A percentile compares a stretch with the other conserved stretches of the same genome.
Evolutionary conservation across 129 eudicot species (phyloP).

Genomic region (Saposhnikovia divaricata): DNA sequence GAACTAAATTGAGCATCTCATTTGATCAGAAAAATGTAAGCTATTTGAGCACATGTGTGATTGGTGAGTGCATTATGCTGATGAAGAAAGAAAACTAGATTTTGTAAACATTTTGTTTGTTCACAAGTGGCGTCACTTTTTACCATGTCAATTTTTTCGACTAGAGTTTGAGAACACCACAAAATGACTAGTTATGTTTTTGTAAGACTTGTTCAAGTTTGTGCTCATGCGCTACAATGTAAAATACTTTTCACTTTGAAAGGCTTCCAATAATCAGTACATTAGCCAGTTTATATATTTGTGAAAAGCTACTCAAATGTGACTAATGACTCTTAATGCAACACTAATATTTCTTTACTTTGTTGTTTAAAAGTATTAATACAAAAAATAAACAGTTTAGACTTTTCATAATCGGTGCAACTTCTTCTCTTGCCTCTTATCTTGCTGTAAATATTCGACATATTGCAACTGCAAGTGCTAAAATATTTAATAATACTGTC

Average conservation of each 20-base stretch:
- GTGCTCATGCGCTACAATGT: neutral
- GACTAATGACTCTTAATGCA: neutral
- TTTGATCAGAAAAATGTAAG: neutral
- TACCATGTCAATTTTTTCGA: neutral
- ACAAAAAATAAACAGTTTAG: no score
- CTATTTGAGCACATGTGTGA: neutral
- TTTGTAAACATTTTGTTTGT: neutral
- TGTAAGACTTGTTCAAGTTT: neutral
- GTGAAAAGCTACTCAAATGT: neutral
- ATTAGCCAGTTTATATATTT: neutral
- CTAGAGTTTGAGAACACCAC: neutral
- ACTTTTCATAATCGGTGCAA: neutral
- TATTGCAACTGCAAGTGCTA: neutral
- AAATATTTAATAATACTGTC: neutral
- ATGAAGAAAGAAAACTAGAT: neutral
- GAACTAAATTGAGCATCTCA: neutral
- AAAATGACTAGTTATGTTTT: neutral
- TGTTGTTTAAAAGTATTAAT: neutral
- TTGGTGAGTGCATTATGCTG: neutral
- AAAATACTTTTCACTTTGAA: neutral
- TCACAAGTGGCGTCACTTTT: slow-evolving; percentile 2
- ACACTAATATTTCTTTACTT: neutral
- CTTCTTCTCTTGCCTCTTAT: neutral
- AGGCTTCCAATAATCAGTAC: neutral
- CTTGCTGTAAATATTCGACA: neutral